Base-by-base conservation (phyloP, 2,329 filamentous ascomycete genomes). In the Diaporthe sp. region DNA sequence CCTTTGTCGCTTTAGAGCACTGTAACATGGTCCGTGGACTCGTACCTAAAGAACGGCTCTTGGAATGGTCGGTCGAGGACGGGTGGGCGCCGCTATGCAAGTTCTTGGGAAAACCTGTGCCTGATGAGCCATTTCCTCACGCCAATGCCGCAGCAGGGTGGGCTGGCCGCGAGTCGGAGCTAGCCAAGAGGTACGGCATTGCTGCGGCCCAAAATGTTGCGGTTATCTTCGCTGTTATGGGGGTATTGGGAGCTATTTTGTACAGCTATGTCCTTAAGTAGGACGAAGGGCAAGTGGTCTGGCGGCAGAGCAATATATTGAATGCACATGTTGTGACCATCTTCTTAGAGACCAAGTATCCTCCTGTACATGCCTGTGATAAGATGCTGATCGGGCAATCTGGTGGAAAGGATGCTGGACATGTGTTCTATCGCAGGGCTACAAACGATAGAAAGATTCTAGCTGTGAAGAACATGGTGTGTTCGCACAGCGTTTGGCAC, bases 11-110 rank as follows among this genome's bases (percentile, higher is more conserved):
- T 31, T 20, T 17, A 68, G 44, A 81, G 22, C 79, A 81, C 61
- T 79, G 77, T 25, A 78, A 79, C 25, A 81, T 81, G 79, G 71
- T 81, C 9, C 61, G 77, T 37, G 78, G 80, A 2, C 31, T 81
- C n/a, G 71, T 80, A 7, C 57, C 76, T 6, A 37, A 71, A 25
- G 78, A 78, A 44, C 71, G 73, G 28, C 58, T 81, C 9, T 73
- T 82, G 42, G 78, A 80, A 53, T 82, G 80, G 81, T 68, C 68
- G 2, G 80, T 81, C 17, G 79, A 81, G 71, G 80, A 81, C 77
- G 81, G 80, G 3, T 82, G 80, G 81, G 80, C 72, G 47, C 79
- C 79, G 25, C 61, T 83, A 25, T 80, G 80, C 71, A 37, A 79
- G 3, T 76, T 76, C 51, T 10, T 76, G 20, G 61, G 28, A 1